These are phyloP conservation scores for Venustampulla echinocandica DNA, from an alignment of 495 filamentous ascomycete genomes.

Conservation along the genomic window DNA sequence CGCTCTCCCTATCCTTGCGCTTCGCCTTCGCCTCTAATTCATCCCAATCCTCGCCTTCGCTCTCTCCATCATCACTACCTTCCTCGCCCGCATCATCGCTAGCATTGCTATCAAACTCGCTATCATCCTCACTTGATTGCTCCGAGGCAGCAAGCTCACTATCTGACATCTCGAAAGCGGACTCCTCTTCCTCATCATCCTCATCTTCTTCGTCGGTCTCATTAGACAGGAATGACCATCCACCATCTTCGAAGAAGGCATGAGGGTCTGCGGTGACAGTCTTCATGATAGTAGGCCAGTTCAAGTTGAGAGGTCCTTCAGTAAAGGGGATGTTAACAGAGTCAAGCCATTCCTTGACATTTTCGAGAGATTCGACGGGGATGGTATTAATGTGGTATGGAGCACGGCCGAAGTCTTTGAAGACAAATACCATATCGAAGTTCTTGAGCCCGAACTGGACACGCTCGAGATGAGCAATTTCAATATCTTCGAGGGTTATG, in stretches of 20 bases:
- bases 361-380: slow-evolving; percentile 86
- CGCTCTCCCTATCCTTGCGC: slow-evolving; percentile 72
- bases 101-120: slow-evolving; percentile 87
- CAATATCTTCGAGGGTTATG: slow-evolving; percentile 88
- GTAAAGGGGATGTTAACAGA: slow-evolving; percentile 87
- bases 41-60: slow-evolving; percentile 88
- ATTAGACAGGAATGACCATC: slow-evolving; percentile 85
- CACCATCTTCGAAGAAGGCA: slow-evolving; percentile 88
- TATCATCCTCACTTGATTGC: slow-evolving; percentile 78
- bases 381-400: slow-evolving; percentile 97
- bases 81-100: slow-evolving; percentile 66
- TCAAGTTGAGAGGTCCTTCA: slow-evolving; percentile 93
- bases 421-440: slow-evolving; percentile 96
- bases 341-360: slow-evolving; percentile 97
- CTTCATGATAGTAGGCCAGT: slow-evolving; percentile 99
- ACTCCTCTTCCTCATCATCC: slow-evolving; percentile 77
- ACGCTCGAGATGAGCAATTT: slow-evolving; percentile 91
- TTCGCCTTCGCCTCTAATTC: slow-evolving; percentile 85
- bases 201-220: slow-evolving; percentile 81
- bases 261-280: slow-evolving; percentile 90
- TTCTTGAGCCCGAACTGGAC: slow-evolving; percentile 99
- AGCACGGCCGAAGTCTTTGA: slow-evolving; percentile 84
- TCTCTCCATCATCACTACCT: slow-evolving; percentile 60
- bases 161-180: slow-evolving; percentile 81
- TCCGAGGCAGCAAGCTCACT: slow-evolving; percentile 71